A percentile compares a stretch with the other conserved stretches of the same genome.
Evolutionary conservation across 1,284 basidiomycete genomes (phyloP).

Genomic region (Exsudoporus floridanus): DNA sequence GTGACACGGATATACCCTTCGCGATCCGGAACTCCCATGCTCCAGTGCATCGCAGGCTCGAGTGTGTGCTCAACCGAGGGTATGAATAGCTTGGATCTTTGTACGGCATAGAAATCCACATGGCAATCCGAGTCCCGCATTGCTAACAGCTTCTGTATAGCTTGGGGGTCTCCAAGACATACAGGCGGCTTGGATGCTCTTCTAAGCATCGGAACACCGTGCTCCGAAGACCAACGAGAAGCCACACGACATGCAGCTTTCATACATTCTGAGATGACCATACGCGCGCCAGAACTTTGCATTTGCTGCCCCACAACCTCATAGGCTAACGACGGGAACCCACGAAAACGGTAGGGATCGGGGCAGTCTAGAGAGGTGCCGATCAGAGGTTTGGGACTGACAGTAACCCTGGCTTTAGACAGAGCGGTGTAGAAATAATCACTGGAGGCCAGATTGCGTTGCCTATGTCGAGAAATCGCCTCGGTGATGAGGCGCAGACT

Average conservation of each 20-base stretch:
- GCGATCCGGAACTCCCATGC: slow-evolving; percentile 65
- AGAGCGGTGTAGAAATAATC: slow-evolving; percentile 31
- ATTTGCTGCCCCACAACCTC: slow-evolving; percentile 33
- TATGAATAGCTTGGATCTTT: slow-evolving; percentile 37
- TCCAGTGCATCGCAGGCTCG: slow-evolving; percentile 64
- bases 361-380: slow-evolving; percentile 30
- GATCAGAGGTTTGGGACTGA: slow-evolving; percentile 31
- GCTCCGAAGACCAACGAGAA: slow-evolving; percentile 69
- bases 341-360: slow-evolving; percentile 47
- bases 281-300: slow-evolving; percentile 44
- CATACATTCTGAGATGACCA: slow-evolving; percentile 81
- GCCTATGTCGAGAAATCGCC: slow-evolving; percentile 24
- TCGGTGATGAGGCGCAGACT: slow-evolving; percentile 20
- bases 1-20: slow-evolving; percentile 86
- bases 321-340: slow-evolving; percentile 60
- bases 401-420: slow-evolving; percentile 24
- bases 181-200: slow-evolving; percentile 49
- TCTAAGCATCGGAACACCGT: slow-evolving; percentile 65
- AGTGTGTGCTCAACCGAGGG: slow-evolving; percentile 47
- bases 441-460: slow-evolving; percentile 19
- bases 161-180: slow-evolving; percentile 32
- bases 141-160: slow-evolving; percentile 39
- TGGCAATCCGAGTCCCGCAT: slow-evolving; percentile 44
- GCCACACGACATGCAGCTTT: slow-evolving; percentile 78
- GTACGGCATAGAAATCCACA: slow-evolving; percentile 39